These are phyloP conservation scores for Apophysomyces elegans DNA, from an alignment of 371 early-diverging fungal genomes.

Conservation along the genomic window DNA sequence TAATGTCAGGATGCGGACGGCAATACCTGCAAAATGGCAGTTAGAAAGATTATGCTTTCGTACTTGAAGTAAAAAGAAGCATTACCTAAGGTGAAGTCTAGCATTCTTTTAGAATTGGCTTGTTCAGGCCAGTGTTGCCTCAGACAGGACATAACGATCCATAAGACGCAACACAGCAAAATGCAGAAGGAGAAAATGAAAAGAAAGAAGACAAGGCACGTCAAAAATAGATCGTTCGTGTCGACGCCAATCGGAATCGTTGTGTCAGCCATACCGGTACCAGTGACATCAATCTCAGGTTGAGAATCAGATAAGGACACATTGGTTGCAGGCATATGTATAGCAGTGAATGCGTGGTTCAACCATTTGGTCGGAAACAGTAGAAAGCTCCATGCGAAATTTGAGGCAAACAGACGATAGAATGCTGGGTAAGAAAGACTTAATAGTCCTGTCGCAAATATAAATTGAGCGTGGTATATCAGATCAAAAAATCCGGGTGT, in stretches of 20 bases:
- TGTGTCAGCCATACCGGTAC: constrained; percentile 47
- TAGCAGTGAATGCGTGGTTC: not conserved
- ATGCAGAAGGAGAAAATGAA: constrained; percentile 35
- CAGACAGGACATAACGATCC: constrained; percentile 14
- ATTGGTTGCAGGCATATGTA: not conserved
- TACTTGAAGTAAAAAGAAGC: not conserved
- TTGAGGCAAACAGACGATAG: constrained; percentile 54
- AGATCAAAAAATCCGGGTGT: constrained; percentile 63
- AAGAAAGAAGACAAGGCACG: constrained; percentile 31
- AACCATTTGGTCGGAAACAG: constrained; percentile 33
- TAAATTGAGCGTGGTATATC: constrained; percentile 58
- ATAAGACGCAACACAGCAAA: constrained; percentile 22
- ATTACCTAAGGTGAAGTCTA: constrained; percentile 36
- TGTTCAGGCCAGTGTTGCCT: not conserved
- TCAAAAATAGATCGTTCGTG: constrained; percentile 46
- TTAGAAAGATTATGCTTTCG: not conserved
- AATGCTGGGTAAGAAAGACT: constrained; percentile 58
- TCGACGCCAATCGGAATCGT: constrained; percentile 48
- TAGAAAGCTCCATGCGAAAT: constrained; percentile 64
- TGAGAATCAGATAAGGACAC: not conserved
- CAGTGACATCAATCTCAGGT: constrained; percentile 26
- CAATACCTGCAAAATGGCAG: constrained; percentile 28
- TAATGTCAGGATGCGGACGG: constrained; percentile 34
- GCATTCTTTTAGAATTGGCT: constrained; percentile 12
- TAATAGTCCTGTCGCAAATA: constrained; percentile 53